phyloP scores from a whole-genome alignment of 306 rosid genomes.

The Hippophae gyantsensis region DNA sequence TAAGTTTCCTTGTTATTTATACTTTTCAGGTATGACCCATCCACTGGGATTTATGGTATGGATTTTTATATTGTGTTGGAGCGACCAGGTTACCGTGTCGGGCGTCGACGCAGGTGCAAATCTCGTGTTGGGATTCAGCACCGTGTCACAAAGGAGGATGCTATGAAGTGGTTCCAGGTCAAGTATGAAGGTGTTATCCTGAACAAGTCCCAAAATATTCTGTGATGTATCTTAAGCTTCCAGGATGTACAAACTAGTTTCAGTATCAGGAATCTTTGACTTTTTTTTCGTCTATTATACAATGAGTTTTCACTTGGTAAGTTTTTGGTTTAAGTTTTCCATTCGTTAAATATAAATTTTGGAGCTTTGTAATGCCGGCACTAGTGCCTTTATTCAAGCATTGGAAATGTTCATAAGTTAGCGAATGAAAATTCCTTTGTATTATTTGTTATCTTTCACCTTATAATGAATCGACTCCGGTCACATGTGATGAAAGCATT shows the following conservation, averaged over 20 bases:
- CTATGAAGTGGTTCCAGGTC: conserved; percentile 95
- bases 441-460: no score
- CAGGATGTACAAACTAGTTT: conserved; percentile 18
- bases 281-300: conserved; percentile 6
- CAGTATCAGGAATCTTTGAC: conserved; percentile 16
- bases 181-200: conserved; percentile 86
- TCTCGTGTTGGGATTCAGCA: conserved; percentile 75
- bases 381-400: no score
- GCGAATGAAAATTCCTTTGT: no score
- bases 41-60: conserved; percentile 87
- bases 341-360: no score
- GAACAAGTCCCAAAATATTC: conserved; percentile 58
- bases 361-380: no score
- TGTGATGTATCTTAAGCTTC: conserved; percentile 18
- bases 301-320: no score
- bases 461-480: no score
- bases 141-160: conserved; percentile 75
- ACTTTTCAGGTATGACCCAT: conserved; percentile 62
- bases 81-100: conserved; percentile 80
- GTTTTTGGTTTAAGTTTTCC: no score
- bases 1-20: background rate
- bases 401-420: no score
- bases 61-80: conserved; percentile 72
- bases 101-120: conserved; percentile 78
- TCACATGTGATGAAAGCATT: no score